phyloP scores from a whole-genome alignment of 2,329 filamentous ascomycete species.

The Fusarium domesticum region DNA sequence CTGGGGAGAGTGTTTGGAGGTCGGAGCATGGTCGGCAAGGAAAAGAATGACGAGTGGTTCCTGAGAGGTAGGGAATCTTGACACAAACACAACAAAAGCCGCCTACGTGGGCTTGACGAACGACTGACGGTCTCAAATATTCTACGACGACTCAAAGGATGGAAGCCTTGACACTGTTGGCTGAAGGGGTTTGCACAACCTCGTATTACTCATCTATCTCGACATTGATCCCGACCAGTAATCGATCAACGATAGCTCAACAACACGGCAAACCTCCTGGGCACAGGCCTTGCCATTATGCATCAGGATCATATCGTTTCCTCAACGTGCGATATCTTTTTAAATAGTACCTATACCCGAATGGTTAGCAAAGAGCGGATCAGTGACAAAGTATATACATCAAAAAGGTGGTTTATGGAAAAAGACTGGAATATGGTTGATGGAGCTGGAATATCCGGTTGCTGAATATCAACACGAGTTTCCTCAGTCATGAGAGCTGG shows the following conservation, averaged over 20 bases:
- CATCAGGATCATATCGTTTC: constrained; percentile 66
- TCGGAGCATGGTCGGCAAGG: constrained; percentile 85
- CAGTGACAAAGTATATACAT: constrained; percentile 7
- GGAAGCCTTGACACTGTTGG: too few relatives aligned
- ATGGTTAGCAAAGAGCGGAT: constrained; percentile 23
- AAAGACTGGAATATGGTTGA: background rate
- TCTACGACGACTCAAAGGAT: background rate
- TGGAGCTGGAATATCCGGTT: too few relatives aligned
- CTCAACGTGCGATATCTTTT: constrained; percentile 85
- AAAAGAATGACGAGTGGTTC: constrained; percentile 47
- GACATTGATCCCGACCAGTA: background rate
- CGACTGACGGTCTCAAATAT: background rate
- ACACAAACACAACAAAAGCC: constrained; percentile 15
- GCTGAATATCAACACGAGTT: too few relatives aligned
- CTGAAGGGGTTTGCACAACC: background rate
- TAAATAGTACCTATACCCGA: constrained; percentile 55
- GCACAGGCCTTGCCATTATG: constrained; percentile 23
- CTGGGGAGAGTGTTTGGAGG: constrained; percentile 81
- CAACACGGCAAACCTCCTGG: constrained; percentile 3
- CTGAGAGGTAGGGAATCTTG: constrained; percentile 7
- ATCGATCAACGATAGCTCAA: too few relatives aligned
- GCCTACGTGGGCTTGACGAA: constrained; percentile 7
- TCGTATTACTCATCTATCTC: background rate
- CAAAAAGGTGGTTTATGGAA: background rate
- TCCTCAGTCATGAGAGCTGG: too few relatives aligned